Evolutionary conservation across 2,329 filamentous ascomycete species (phyloP), one percentile per base, ranked within the genome.

Genomic region (Epichloe gansuensis): DNA sequence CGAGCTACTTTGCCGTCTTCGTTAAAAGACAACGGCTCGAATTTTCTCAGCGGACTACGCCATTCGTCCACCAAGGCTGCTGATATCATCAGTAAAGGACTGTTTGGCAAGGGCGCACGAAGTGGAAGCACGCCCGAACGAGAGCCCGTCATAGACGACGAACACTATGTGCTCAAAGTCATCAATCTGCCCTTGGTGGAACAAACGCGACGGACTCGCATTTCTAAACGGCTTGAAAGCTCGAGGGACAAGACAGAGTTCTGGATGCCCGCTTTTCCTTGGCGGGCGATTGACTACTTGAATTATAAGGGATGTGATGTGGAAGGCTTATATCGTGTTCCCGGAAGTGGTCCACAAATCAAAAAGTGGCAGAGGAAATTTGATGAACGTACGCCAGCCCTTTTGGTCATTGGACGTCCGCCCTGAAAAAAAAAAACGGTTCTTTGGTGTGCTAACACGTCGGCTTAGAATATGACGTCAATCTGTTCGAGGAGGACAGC

Each of bases 181-280:
- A 88, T 97, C 65, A 95, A 93, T 62, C 74, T 87, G 48, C 89
- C 90, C 1, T 73, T 97, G 34, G 77, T 95, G 28, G 86, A 95
- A 65, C 91, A 97, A 69, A 91, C 91, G 6, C 82, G 91, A n/a
- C 75, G 83, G 57, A 96, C 91, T 0, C 81, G 91, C 57, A 96
- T 97, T 64, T 94, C 90, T 7, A 94, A 91, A 69, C 82, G 86
- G 34, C 73, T 97, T 44, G 88, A 94, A 63, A 82, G 87, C 55
- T 95, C 91, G 9, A 81, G 85, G 56, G 91, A 97, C 64, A 96
- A 96, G 75, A 97, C 91, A 0, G 91, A 96, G 64, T 97, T 94
- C 64, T 97, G 91, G 91, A 95, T 97, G 91, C 91, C 91, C 12
- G 88, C 90, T 6, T 84, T 97, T 54, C 91, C 91, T 0, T 96